Percentiles rank a stretch among this genome's conserved stretches.
Evolutionary conservation across 2,329 filamentous ascomycete genomes (phyloP).

Genomic region (Aspergillus bombycis): DNA sequence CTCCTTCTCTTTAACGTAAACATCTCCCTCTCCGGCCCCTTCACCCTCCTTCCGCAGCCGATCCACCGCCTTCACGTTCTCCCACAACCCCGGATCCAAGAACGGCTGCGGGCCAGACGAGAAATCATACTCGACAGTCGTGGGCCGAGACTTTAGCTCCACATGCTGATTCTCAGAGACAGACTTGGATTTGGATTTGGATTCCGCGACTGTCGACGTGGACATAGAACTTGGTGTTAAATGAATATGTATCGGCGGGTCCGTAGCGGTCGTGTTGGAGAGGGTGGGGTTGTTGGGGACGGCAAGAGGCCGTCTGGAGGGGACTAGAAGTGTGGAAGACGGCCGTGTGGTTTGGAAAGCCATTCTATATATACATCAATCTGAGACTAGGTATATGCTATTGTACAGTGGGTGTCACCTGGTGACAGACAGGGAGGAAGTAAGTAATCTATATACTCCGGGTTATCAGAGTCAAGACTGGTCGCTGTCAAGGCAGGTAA

Average conservation of each 20-base stretch:
- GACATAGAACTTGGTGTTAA: neutral
- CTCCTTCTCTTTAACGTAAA: slow-evolving; percentile 14
- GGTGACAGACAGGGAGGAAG: neutral
- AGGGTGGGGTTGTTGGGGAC: slow-evolving; percentile 9
- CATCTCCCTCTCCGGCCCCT: neutral
- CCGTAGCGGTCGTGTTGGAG: slow-evolving; percentile 26
- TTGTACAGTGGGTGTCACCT: neutral
- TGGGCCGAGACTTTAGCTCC: neutral
- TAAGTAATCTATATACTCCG: neutral
- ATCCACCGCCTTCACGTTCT: slow-evolving; percentile 26
- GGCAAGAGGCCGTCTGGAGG: slow-evolving; percentile 30
- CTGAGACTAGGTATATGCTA: neutral
- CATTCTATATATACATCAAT: slow-evolving; percentile 3
- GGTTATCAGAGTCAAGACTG: too few species aligned
- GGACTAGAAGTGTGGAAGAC: slow-evolving; percentile 25
- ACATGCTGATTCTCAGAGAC: neutral
- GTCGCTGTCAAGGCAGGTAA: too few species aligned
- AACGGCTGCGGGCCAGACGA: slow-evolving; percentile 41
- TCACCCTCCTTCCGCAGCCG: slow-evolving; percentile 4
- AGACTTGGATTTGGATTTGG: neutral
- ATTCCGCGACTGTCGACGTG: neutral
- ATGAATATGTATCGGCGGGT: slow-evolving; percentile 13
- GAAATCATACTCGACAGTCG: slow-evolving; percentile 37
- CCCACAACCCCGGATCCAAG: slow-evolving; percentile 39
- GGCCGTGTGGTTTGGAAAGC: slow-evolving; percentile 12